Evolutionary conservation across 2,329 filamentous ascomycete genomes (phyloP).

Genomic region (Talaromyces sp.): DNA sequence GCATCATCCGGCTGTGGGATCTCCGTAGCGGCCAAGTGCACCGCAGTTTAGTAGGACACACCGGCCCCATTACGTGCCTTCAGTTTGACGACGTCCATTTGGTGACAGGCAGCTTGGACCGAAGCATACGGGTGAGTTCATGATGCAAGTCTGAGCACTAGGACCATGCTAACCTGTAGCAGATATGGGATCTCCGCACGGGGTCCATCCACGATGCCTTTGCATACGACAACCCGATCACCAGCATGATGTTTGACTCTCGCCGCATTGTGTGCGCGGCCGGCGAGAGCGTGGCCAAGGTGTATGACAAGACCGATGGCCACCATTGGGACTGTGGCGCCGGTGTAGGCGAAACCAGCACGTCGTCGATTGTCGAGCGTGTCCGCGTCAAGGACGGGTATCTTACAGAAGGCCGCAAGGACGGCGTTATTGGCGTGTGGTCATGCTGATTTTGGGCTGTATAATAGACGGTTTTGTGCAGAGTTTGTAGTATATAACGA

Average conservation of each 20-base stretch:
- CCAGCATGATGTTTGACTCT: conserved; percentile 94
- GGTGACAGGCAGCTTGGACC: conserved; percentile 86
- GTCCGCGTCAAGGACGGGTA: conserved; percentile 93
- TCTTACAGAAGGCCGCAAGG: conserved; percentile 79
- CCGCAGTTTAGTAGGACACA: conserved; percentile 90
- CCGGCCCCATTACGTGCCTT: conserved; percentile 84
- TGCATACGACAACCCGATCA: conserved; percentile 86
- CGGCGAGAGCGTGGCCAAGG: conserved; percentile 89
- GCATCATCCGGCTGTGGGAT: conserved; percentile 97
- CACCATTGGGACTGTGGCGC: conserved; percentile 95
- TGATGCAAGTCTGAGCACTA: not conserved
- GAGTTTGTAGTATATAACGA: not conserved
- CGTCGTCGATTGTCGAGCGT: conserved; percentile 68
- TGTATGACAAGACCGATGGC: conserved; percentile 96
- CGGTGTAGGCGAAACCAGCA: conserved; percentile 61
- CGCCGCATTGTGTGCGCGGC: conserved; percentile 86
- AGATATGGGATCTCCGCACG: conserved; percentile 98
- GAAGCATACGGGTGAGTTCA: conserved; percentile 79
- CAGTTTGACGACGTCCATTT: conserved; percentile 96
- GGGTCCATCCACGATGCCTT: conserved; percentile 94
- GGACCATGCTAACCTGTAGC: conserved; percentile 1
- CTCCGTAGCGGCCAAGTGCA: conserved; percentile 95
- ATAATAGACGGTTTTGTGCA: not conserved
- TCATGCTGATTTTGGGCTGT: conserved; percentile 51
- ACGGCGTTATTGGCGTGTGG: conserved; percentile 90